Evolutionary conservation across 805 yeast species (phyloP).

Genomic region (Maudiozyma barnettii): DNA sequence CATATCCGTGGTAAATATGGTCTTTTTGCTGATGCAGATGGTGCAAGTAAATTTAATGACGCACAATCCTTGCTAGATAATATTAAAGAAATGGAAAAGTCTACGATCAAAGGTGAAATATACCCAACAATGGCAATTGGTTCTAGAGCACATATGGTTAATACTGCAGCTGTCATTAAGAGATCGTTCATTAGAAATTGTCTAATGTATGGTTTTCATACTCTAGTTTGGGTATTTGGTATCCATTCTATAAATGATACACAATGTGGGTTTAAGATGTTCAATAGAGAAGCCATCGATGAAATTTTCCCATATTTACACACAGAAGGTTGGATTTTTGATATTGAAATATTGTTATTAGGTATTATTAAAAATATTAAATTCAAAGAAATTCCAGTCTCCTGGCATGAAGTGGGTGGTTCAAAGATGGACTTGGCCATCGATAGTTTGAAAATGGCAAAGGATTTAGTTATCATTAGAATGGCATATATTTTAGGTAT

Average conservation of each 20-base stretch:
- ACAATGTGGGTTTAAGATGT: slow-evolving; percentile 94
- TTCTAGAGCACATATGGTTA: slow-evolving; percentile 93
- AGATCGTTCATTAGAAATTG: slow-evolving; percentile 81
- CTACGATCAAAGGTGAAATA: slow-evolving; percentile 9
- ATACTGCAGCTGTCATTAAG: slow-evolving; percentile 93
- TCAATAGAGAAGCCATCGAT: slow-evolving; percentile 57
- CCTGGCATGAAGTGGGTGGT: slow-evolving; percentile 96
- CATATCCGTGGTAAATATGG: slow-evolving; percentile 62
- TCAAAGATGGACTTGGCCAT: slow-evolving; percentile 87
- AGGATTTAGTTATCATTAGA: slow-evolving; percentile 83
- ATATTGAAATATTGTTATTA: slow-evolving; percentile 80
- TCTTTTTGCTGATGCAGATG: slow-evolving; percentile 95
- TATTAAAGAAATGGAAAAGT: slow-evolving; percentile 28
- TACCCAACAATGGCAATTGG: slow-evolving; percentile 71
- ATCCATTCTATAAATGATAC: slow-evolving; percentile 82
- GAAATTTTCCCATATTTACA: slow-evolving; percentile 82
- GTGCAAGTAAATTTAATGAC: slow-evolving; percentile 80
- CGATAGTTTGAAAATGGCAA: slow-evolving; percentile 88
- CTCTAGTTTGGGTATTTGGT: slow-evolving; percentile 81
- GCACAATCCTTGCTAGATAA: slow-evolving; percentile 40
- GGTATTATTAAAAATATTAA: slow-evolving; percentile 63
- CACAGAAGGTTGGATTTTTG: slow-evolving; percentile 97
- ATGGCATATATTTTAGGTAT: slow-evolving; percentile 80
- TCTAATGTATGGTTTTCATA: slow-evolving; percentile 86
- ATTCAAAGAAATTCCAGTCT: slow-evolving; percentile 71